Conservation (phyloP, 805 yeast species). For the Pichia exigua region DNA sequence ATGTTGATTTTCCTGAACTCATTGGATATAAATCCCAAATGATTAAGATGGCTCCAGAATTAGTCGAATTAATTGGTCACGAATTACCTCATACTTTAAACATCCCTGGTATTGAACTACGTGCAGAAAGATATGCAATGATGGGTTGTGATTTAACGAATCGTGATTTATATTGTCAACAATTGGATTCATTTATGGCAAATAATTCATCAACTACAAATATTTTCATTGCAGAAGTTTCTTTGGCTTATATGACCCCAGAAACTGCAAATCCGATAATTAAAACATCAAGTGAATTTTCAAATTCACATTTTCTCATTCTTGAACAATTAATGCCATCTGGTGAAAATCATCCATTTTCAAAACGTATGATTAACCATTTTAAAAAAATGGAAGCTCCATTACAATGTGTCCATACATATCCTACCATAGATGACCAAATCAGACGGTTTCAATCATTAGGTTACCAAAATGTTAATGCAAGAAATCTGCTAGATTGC, state of each 20-base stretch:
- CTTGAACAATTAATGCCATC: constrained; percentile 68
- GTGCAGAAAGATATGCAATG: constrained; percentile 42
- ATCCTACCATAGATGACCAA: constrained; percentile 47
- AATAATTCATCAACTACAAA: constrained; percentile 29
- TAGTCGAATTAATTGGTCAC: constrained; percentile 39
- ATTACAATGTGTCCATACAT: constrained; percentile 51
- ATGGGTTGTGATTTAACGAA: constrained; percentile 63
- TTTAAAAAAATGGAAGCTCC: constrained; percentile 62
- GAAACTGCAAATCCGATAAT: constrained; percentile 58
- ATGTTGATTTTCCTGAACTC: constrained; percentile 70
- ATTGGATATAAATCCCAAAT: constrained; percentile 46
- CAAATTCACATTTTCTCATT: constrained; percentile 51
- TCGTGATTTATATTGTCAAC: constrained; percentile 29
- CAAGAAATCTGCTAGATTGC: constrained; percentile 45
- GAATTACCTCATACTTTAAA: not conserved
- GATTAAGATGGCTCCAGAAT: constrained; percentile 41
- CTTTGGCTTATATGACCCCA: constrained; percentile 72
- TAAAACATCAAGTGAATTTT: constrained; percentile 34
- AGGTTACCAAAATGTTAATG: constrained; percentile 44
- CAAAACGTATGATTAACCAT: constrained; percentile 67
- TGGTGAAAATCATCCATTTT: constrained; percentile 57
- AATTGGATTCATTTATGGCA: constrained; percentile 23
- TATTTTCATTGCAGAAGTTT: constrained; percentile 74
- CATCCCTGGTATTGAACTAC: constrained; percentile 23
- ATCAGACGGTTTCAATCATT: constrained; percentile 35